These are phyloP conservation scores for Parascedosporium putredinis DNA, from an alignment of 2,329 filamentous ascomycete species.

Conservation along the genomic window DNA sequence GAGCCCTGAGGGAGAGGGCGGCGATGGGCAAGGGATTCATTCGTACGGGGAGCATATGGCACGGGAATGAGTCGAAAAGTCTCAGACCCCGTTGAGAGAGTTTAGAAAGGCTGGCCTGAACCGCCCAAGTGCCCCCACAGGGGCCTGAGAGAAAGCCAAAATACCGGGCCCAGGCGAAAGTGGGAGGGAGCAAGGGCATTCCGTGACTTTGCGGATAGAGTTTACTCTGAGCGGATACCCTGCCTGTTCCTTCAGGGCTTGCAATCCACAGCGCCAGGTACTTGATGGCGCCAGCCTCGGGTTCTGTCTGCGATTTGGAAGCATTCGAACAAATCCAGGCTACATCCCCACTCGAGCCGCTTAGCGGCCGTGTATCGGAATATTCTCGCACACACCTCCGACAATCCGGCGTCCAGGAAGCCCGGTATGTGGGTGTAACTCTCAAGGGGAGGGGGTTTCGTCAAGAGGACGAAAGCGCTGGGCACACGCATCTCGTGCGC, in stretches of 20 bases:
- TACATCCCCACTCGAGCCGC: not conserved
- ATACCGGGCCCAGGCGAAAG: not conserved
- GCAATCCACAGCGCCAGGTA: not conserved
- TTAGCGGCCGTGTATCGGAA: not conserved
- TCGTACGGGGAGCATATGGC: not conserved
- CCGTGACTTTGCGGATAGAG: not conserved
- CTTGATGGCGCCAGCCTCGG: not conserved
- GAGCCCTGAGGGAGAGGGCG: not conserved
- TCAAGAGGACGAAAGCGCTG: not conserved
- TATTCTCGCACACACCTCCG: not conserved
- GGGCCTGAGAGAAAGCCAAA: slow-evolving; percentile 1
- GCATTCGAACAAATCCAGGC: not conserved
- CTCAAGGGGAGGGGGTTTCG: not conserved
- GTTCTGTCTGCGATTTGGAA: too few species aligned
- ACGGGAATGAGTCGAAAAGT: too few species aligned
- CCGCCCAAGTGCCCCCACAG: not conserved
- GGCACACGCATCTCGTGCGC: not conserved
- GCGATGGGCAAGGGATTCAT: not conserved
- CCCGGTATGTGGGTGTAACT: not conserved
- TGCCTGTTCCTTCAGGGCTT: not conserved
- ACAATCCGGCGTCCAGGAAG: not conserved
- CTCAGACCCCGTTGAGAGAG: too few species aligned
- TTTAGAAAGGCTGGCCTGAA: not conserved
- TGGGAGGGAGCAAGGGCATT: not conserved
- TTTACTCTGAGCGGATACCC: not conserved